Evolutionary conservation across 1,284 basidiomycete species (phyloP).

Genomic region (Meripilus lineatus): DNA sequence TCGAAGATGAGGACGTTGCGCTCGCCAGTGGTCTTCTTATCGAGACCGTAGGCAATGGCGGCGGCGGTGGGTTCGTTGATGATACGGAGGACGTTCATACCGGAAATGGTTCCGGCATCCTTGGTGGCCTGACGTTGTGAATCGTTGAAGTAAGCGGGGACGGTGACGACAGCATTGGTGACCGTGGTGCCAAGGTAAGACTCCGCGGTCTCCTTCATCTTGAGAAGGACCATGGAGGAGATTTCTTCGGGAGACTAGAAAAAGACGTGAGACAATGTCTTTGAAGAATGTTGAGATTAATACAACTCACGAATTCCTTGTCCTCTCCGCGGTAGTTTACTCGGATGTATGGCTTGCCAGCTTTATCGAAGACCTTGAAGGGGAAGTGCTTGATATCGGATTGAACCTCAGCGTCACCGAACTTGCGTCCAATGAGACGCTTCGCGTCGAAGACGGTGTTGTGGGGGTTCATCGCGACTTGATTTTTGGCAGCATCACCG

Average conservation of each 20-base stretch:
- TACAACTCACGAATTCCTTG: conserved; percentile 81
- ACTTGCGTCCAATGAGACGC: conserved; percentile 87
- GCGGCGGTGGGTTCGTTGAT: conserved; percentile 97
- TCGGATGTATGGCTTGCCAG: conserved; percentile 83
- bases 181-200: conserved; percentile 87
- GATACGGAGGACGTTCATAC: conserved; percentile 92
- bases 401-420: conserved; percentile 85
- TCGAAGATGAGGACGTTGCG: conserved; percentile 97
- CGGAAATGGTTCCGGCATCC: conserved; percentile 88
- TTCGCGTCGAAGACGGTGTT: conserved; percentile 88
- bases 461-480: conserved; percentile 83
- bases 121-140: conserved; percentile 95
- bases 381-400: conserved; percentile 95
- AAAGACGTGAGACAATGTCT: conserved; percentile 10
- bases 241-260: conserved; percentile 89
- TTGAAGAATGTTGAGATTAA: conserved; percentile 1
- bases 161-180: conserved; percentile 89
- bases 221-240: conserved; percentile 94
- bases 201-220: conserved; percentile 99
- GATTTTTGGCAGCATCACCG: conserved; percentile 95
- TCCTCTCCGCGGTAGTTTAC: conserved; percentile 90
- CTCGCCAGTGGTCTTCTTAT: conserved; percentile 84
- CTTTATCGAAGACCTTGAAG: conserved; percentile 84
- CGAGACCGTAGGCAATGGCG: conserved; percentile 92
- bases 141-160: conserved; percentile 98